Conservation (phyloP, 1,139 yeast genomes). For the Blastobotrys raffinosifermentans region DNA sequence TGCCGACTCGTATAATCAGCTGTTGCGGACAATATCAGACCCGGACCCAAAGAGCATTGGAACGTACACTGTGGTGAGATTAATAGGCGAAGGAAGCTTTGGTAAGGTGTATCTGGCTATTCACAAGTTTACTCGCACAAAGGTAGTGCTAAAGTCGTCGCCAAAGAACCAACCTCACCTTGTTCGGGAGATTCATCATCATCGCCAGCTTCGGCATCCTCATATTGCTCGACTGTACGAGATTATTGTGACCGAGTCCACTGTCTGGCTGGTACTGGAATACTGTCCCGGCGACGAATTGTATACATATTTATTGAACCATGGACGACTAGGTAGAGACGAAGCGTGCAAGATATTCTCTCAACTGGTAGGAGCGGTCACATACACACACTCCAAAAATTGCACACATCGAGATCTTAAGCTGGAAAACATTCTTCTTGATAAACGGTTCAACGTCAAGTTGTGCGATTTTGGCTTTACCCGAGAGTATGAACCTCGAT, state of each 20-base stretch:
- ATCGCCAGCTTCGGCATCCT: slow-evolving; percentile 76
- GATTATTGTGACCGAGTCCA: slow-evolving; percentile 70
- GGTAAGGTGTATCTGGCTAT: slow-evolving; percentile 85
- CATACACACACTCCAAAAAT: slow-evolving; percentile 74
- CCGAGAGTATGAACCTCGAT: slow-evolving; percentile 59
- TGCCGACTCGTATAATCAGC: slow-evolving; percentile 60
- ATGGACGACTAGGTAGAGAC: slow-evolving; percentile 41
- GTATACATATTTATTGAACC: slow-evolving; percentile 59
- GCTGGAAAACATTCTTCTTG: slow-evolving; percentile 75
- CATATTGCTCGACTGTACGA: slow-evolving; percentile 83
- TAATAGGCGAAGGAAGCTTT: slow-evolving; percentile 81
- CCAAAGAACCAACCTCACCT: slow-evolving; percentile 76
- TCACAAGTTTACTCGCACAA: slow-evolving; percentile 64
- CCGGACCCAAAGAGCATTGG: slow-evolving; percentile 61
- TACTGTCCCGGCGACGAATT: slow-evolving; percentile 88
- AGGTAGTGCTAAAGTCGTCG: slow-evolving; percentile 83
- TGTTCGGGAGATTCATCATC: slow-evolving; percentile 89
- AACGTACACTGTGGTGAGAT: slow-evolving; percentile 61
- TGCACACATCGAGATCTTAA: slow-evolving; percentile 89
- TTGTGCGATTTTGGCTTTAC: slow-evolving; percentile 93
- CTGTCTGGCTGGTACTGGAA: slow-evolving; percentile 83
- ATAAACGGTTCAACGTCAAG: slow-evolving; percentile 63
- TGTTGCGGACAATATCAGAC: slow-evolving; percentile 51
- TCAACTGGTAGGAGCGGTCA: slow-evolving; percentile 77
- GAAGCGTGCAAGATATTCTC: slow-evolving; percentile 61